phyloP scores from a whole-genome alignment of 1,284 basidiomycete genomes.

The Boletellus deceptivus region DNA sequence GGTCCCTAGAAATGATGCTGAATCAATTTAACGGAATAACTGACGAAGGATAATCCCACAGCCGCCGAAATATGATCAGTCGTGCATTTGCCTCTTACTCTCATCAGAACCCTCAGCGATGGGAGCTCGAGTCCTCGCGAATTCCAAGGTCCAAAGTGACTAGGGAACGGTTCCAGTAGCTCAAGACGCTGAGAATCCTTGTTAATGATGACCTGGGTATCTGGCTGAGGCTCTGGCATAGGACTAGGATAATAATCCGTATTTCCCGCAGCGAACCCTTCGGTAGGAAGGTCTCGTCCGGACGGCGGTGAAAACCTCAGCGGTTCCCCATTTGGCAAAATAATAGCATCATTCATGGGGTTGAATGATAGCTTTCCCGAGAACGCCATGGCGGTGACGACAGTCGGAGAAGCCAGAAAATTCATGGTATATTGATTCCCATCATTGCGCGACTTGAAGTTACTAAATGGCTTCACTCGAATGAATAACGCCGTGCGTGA shows the following conservation, averaged over 20 bases:
- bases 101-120: slow-evolving; percentile 79
- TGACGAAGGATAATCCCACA: slow-evolving; percentile 39
- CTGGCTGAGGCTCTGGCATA: slow-evolving; percentile 73
- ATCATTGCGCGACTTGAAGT: slow-evolving; percentile 98
- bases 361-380: slow-evolving; percentile 95
- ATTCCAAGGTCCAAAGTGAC: slow-evolving; percentile 66
- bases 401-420: slow-evolving; percentile 95
- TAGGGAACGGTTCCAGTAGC: slow-evolving; percentile 81
- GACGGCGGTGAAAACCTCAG: slow-evolving; percentile 89
- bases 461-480: slow-evolving; percentile 38
- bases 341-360: slow-evolving; percentile 82
- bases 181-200: slow-evolving; percentile 86
- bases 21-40: slow-evolving; percentile 2
- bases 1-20: slow-evolving; percentile 62
- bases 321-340: slow-evolving; percentile 66
- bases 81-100: slow-evolving; percentile 96
- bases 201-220: slow-evolving; percentile 78
- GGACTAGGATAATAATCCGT: slow-evolving; percentile 78
- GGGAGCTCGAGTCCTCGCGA: slow-evolving; percentile 74
- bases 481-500: neutral
- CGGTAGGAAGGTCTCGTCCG: slow-evolving; percentile 81
- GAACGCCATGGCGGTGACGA: slow-evolving; percentile 98
- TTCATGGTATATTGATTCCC: slow-evolving; percentile 97
- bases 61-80: slow-evolving; percentile 98
- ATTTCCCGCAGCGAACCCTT: slow-evolving; percentile 85